Conservation (phyloP, 2,329 filamentous ascomycete species). For the Colletotrichum trifolii region DNA sequence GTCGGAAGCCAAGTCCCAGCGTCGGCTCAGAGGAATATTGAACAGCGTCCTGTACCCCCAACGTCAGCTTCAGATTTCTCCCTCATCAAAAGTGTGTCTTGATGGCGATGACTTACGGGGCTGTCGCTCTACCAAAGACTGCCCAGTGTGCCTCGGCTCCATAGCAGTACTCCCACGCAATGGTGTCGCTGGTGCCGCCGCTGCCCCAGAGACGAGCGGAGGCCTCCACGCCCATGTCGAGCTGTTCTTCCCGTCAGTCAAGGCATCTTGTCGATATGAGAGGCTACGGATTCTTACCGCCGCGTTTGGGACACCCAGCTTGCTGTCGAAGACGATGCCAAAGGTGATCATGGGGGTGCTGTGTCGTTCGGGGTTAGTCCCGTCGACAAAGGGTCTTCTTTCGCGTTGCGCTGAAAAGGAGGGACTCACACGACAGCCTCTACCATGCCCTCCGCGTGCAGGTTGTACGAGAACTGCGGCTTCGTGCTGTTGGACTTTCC, state of each 20-base stretch:
- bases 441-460: conserved; percentile 4
- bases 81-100: too few species aligned
- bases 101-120: conserved; percentile 1
- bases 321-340: conserved; percentile 16
- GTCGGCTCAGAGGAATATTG: too few species aligned
- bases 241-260: not conserved
- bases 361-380: too few species aligned
- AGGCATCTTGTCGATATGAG: not conserved
- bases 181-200: not conserved
- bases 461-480: conserved; percentile 7
- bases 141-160: conserved; percentile 3
- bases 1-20: too few species aligned
- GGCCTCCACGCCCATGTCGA: conserved; percentile 6
- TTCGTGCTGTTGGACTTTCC: not conserved
- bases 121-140: not conserved
- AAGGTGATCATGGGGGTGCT: conserved; percentile 4
- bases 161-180: conserved; percentile 6
- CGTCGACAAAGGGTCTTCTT: too few species aligned
- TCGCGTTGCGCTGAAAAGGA: too few species aligned
- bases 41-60: too few species aligned
- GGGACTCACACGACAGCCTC: too few species aligned
- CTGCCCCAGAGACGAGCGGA: conserved; percentile 5
- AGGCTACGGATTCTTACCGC: not conserved
- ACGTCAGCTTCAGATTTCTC: too few species aligned
- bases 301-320: not conserved